These are phyloP conservation scores for Pseudozyma thailandica DNA, from an alignment of 1,284 basidiomycete genomes.

Conservation along the genomic window DNA sequence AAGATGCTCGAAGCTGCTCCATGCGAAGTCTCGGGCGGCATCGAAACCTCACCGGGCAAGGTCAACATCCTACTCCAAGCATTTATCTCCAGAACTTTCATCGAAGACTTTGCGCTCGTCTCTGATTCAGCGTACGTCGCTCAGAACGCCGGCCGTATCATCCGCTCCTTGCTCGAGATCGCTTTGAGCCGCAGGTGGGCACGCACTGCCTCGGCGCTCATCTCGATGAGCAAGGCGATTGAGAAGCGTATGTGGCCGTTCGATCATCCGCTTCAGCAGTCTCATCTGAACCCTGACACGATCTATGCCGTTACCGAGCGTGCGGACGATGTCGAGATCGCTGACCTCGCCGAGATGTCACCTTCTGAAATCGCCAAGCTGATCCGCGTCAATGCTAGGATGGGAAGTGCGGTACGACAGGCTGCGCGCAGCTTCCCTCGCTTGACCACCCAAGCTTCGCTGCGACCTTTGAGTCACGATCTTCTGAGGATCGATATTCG, in stretches of 20 bases:
- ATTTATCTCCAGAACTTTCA: slow-evolving; percentile 80
- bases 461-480: slow-evolving; percentile 81
- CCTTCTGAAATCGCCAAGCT: slow-evolving; percentile 82
- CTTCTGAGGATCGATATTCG: slow-evolving; percentile 81
- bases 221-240: slow-evolving; percentile 85
- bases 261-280: slow-evolving; percentile 81
- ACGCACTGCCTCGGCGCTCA: slow-evolving; percentile 79
- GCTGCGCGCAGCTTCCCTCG: slow-evolving; percentile 89
- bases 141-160: slow-evolving; percentile 89
- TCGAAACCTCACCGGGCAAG: slow-evolving; percentile 84
- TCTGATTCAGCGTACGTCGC: slow-evolving; percentile 89
- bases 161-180: slow-evolving; percentile 92
- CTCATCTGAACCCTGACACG: slow-evolving; percentile 76
- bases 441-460: slow-evolving; percentile 75
- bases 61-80: slow-evolving; percentile 95
- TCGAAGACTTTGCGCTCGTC: slow-evolving; percentile 96
- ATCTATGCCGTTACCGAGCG: slow-evolving; percentile 82
- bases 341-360: slow-evolving; percentile 80
- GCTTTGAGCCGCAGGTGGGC: slow-evolving; percentile 92
- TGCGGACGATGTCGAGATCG: slow-evolving; percentile 83
- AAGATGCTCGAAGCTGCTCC: slow-evolving; percentile 74
- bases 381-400: slow-evolving; percentile 85
- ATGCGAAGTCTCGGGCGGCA: slow-evolving; percentile 74
- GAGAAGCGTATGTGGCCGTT: slow-evolving; percentile 89
- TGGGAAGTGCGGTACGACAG: slow-evolving; percentile 81